Base-by-base conservation (phyloP, 371 early-diverging fungal genomes). In the Haplosporangium sp. region DNA sequence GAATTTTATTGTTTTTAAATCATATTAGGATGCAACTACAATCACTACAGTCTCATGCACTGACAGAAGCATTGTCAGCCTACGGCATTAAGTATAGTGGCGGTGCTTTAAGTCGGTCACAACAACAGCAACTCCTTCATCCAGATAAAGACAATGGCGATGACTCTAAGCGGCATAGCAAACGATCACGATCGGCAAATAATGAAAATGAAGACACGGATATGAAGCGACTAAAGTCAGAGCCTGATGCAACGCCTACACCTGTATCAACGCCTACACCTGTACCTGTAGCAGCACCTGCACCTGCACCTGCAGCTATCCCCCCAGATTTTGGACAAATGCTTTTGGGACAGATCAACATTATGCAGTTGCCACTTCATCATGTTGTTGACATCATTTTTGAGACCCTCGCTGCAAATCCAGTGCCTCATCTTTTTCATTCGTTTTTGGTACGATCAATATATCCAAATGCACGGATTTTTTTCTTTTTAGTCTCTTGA, bases 371-470 rank as follows among this genome's bases (percentile, higher is more conserved):
- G 7, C 82, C 82, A 10, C 52, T 81, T 10, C 82, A 81, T 11
- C 82, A 81, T 44, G 72, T 81, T 44, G 75, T 81, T 34, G 82
- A 81, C 40, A 71, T 81, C 15, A 81, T 81, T 20, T 75, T 81
- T 27, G 82, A 81, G 39, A 75, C 75, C 3, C 63, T 81, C 5
- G 72, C 72, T 0, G 69, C 76, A 6, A 74, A 81, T 39, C 44
- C 59, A 17, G 69, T 75, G 6, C 82, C 82, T 0, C 82, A 75
- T 10, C 72, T 81, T 53, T 81, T 81, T 37, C 82, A 81, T 40
- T 75, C 75, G 7, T 81, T 81, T 39, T 59, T 81, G 64, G 82
- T 81, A 71, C 53, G 69, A n/a, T 0, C 8, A 19, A 19, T 27
- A 15, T 45, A 45, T 45, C 27, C 27, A 27, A 27, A 27, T 27